A percentile compares a stretch with the other conserved stretches of the same genome.
Conservation (phyloP, 371 early-diverging fungal species). For the Smittium culicis region DNA sequence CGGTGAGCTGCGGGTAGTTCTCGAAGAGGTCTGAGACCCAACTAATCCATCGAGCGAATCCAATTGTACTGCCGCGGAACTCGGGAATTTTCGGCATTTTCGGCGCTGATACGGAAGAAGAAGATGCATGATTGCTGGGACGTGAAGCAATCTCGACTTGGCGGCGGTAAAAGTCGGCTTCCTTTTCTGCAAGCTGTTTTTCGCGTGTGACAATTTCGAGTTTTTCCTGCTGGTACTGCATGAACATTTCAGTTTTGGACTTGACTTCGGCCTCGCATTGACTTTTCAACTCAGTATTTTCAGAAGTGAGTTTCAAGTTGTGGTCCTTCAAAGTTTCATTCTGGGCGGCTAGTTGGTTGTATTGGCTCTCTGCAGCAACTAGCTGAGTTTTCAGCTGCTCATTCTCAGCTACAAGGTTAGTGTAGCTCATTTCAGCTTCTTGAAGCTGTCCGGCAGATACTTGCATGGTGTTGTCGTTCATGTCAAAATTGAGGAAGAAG, state of each 20-base stretch:
- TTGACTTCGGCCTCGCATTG: neutral
- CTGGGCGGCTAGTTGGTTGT: neutral
- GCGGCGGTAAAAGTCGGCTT: neutral
- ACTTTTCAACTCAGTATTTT: neutral
- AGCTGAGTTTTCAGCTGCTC: slow-evolving; percentile 6
- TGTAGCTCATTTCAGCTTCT: neutral
- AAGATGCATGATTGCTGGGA: neutral
- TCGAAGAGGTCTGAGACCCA: neutral
- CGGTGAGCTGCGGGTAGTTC: neutral
- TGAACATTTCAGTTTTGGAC: slow-evolving; percentile 1
- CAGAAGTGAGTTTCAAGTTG: neutral
- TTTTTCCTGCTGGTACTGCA: slow-evolving; percentile 3
- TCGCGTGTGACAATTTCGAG: neutral
- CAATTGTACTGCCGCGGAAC: neutral
- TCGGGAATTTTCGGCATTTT: slow-evolving; percentile 5
- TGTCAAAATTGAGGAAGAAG: neutral
- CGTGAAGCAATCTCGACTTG: neutral
- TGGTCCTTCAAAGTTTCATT: neutral
- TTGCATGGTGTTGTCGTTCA: neutral
- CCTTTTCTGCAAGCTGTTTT: slow-evolving; percentile 4
- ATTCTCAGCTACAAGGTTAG: neutral
- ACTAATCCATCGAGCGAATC: slow-evolving; percentile 6
- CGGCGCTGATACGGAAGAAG: neutral
- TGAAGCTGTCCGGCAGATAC: neutral
- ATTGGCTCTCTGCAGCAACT: neutral